These are phyloP conservation scores for Ascomycota sp. DNA, from an alignment of 2,329 filamentous ascomycete genomes.

Conservation along the genomic window DNA sequence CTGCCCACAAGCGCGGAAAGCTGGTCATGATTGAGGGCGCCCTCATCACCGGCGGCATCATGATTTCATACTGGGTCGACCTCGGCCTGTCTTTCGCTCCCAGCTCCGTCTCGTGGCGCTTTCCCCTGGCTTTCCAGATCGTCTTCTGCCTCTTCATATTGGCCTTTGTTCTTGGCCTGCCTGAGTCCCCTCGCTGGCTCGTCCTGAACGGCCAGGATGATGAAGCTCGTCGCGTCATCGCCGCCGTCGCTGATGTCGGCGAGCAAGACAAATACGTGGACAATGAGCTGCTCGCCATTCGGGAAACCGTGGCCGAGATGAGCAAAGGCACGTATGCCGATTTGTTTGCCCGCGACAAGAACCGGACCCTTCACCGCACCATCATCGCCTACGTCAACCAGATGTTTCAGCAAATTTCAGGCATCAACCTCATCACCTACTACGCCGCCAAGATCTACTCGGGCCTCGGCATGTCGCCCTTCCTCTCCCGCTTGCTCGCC, in stretches of 20 bases:
- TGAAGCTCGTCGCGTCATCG: constrained; percentile 24
- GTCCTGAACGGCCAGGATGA: constrained; percentile 22
- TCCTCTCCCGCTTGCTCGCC: constrained; percentile 34
- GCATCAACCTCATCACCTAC: constrained; percentile 39
- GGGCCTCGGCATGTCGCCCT: constrained; percentile 27
- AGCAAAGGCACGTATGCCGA: constrained; percentile 36
- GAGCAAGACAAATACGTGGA: constrained; percentile 33
- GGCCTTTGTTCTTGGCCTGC: constrained; percentile 25
- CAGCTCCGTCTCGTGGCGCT: constrained; percentile 26
- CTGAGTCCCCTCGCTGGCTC: constrained; percentile 29
- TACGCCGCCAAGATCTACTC: constrained; percentile 37
- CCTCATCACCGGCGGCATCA: constrained; percentile 33
- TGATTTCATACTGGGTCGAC: constrained; percentile 37
- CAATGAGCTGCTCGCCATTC: constrained; percentile 35
- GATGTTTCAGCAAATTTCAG: constrained; percentile 42
- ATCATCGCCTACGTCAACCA: constrained; percentile 39
- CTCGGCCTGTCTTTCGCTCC: constrained; percentile 30
- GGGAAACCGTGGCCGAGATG: constrained; percentile 44
- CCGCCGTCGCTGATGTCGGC: constrained; percentile 30
- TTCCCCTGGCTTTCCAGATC: constrained; percentile 33
- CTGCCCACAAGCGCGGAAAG: constrained; percentile 33
- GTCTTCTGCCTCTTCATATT: constrained; percentile 37
- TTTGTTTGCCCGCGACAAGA: constrained; percentile 33
- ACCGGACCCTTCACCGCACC: constrained; percentile 34
- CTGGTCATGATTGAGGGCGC: constrained; percentile 38